A percentile compares a stretch with the other conserved stretches of the same genome.
Evolutionary conservation across 352 stramenopile species (phyloP).

Genomic region (Globisporangium irregulare): DNA sequence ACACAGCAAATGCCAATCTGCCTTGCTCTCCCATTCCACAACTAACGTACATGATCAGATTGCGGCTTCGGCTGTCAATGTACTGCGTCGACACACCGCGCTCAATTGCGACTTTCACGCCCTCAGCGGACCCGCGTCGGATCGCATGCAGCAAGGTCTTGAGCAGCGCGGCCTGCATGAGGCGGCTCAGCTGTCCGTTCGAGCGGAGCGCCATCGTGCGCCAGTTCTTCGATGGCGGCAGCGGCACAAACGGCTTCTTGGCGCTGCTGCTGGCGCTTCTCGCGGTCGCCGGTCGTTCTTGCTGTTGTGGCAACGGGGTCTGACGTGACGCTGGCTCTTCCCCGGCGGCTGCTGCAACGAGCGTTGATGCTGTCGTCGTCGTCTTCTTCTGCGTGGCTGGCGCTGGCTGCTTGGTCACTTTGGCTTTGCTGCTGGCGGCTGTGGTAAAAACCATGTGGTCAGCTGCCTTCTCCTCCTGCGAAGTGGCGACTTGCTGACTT

Average conservation of each 20-base stretch:
- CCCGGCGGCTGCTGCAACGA: neutral
- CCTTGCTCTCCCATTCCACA: neutral
- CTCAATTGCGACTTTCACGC: constrained; percentile 83
- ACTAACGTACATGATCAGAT: constrained; percentile 74
- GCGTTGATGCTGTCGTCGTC: neutral
- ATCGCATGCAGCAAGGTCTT: constrained; percentile 85
- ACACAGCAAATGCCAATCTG: neutral
- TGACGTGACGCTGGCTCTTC: constrained; percentile 3
- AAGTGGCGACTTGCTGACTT: neutral
- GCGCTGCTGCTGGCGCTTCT: constrained; percentile 6
- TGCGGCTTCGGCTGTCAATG: constrained; percentile 71
- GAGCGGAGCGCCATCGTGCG: constrained; percentile 45
- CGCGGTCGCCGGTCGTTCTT: constrained; percentile 10
- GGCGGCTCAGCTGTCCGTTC: constrained; percentile 64
- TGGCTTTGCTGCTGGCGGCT: neutral
- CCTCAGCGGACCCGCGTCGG: constrained; percentile 70
- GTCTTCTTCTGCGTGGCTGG: neutral
- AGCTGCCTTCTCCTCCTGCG: neutral
- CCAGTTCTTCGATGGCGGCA: constrained; percentile 44
- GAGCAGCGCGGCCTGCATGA: constrained; percentile 80
- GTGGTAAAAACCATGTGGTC: constrained; percentile 3
- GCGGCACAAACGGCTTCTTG: constrained; percentile 44
- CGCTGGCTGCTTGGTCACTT: constrained; percentile 3
- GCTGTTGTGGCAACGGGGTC: neutral
- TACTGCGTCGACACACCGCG: constrained; percentile 74